These are phyloP conservation scores for Pseudogymnoascus sp. DNA, from an alignment of 2,329 filamentous ascomycete species.

Conservation along the genomic window DNA sequence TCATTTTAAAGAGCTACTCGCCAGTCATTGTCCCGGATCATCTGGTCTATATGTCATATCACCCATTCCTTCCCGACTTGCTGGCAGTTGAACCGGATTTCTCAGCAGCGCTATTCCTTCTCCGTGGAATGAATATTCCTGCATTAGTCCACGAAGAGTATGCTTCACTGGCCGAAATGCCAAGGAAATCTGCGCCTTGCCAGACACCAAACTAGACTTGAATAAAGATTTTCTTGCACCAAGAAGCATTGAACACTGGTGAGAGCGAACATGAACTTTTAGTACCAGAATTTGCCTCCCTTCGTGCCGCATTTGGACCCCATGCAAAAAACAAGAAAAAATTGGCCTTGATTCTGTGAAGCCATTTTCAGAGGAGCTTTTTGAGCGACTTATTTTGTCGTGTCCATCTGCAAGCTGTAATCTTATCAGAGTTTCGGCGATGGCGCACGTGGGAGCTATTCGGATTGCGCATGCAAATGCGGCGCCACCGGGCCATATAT, in stretches of 20 bases:
- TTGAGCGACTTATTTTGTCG: neutral
- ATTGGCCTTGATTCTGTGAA: neutral
- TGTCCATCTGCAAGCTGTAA: neutral
- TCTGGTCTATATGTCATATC: constrained; percentile 21
- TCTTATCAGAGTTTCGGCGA: neutral
- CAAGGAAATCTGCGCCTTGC: neutral
- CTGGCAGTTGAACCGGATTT: neutral
- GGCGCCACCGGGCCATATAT: neutral
- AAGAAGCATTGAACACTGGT: neutral
- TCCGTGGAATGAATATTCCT: neutral
- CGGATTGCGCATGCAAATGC: neutral
- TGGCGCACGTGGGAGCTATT: neutral
- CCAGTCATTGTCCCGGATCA: constrained; percentile 55
- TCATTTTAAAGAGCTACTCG: constrained; percentile 70
- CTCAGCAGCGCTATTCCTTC: neutral
- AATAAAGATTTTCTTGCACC: neutral
- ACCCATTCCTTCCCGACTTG: neutral
- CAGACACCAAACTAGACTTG: neutral
- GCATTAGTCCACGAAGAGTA: neutral
- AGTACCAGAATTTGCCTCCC: neutral
- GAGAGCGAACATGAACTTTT: neutral
- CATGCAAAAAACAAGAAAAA: neutral
- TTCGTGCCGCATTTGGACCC: neutral
- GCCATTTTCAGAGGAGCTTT: neutral
- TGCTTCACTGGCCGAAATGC: neutral